Conservation (phyloP, 805 yeast species). For the Yamadazyma insecticola region DNA sequence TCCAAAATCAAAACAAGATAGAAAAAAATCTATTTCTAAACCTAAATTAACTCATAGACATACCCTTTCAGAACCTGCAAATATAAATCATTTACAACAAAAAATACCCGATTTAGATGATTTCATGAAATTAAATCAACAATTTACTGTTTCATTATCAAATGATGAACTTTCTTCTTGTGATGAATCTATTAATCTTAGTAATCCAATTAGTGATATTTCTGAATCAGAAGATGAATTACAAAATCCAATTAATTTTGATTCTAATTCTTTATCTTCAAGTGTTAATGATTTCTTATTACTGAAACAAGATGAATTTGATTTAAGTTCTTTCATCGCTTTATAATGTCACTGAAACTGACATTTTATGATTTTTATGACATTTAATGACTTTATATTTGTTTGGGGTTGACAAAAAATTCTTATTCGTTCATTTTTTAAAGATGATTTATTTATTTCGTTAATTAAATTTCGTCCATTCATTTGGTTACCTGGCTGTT, state of each 20-base stretch:
- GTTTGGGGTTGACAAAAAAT: no score
- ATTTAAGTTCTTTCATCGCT: constrained; percentile 16
- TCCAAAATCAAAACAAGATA: constrained; percentile 2
- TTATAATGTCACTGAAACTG: no score
- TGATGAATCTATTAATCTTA: constrained; percentile 5
- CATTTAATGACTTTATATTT: no score
- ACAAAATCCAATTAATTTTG: constrained; percentile 7
- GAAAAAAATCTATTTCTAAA: constrained; percentile 8
- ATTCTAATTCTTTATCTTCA: constrained; percentile 13
- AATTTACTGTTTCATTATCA: constrained; percentile 12
- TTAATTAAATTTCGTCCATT: no score
- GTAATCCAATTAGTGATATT: no score
- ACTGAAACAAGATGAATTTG: constrained; percentile 24
- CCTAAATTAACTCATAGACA: constrained; percentile 17
- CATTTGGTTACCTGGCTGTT: no score
- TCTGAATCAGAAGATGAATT: constrained; percentile 6
- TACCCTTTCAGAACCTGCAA: constrained; percentile 19
- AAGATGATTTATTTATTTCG: no score
- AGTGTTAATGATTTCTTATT: constrained; percentile 20
- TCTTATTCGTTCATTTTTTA: no score
- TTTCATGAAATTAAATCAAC: constrained; percentile 23
- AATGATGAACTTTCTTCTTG: constrained; percentile 6
- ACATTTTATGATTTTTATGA: no score
- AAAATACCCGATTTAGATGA: constrained; percentile 27
- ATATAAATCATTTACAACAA: no score